Evolutionary conservation across 2,329 filamentous ascomycete genomes (phyloP).

Genomic region (Venturiaceae sp.): DNA sequence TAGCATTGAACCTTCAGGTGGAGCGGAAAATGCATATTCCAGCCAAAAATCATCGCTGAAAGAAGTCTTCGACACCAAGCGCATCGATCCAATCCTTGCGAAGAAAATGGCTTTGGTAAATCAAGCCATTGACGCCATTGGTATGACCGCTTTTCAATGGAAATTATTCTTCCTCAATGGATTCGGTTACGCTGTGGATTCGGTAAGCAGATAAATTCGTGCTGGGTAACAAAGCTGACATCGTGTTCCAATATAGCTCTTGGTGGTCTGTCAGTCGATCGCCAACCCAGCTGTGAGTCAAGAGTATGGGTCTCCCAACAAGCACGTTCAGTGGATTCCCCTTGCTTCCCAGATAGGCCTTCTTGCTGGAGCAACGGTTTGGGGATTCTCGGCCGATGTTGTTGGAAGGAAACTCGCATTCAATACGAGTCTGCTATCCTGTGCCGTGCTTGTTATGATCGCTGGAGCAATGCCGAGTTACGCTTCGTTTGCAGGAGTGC

Average conservation of each 20-base stretch:
- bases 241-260: not conserved
- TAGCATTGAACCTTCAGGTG: no score
- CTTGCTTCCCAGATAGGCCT: slow-evolving; percentile 51
- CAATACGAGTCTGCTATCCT: slow-evolving; percentile 56
- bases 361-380: slow-evolving; percentile 53
- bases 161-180: slow-evolving; percentile 71
- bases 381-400: slow-evolving; percentile 54
- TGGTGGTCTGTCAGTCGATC: slow-evolving; percentile 8
- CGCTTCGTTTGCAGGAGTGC: no score
- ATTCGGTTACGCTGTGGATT: slow-evolving; percentile 50
- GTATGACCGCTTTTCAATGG: slow-evolving; percentile 81
- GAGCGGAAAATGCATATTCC: no score
- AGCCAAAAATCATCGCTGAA: no score
- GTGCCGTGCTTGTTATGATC: slow-evolving; percentile 50
- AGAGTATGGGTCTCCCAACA: slow-evolving; percentile 38
- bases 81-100: no score
- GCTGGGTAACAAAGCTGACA: slow-evolving; percentile 27
- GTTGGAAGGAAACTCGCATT: slow-evolving; percentile 60
- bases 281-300: slow-evolving; percentile 33
- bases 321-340: slow-evolving; percentile 39
- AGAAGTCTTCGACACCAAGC: no score
- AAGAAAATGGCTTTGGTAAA: slow-evolving; percentile 55
- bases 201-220: slow-evolving; percentile 39
- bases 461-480: slow-evolving; percentile 60
- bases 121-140: slow-evolving; percentile 76